Base-by-base conservation (phyloP, 164 flowering plant species). In the Stephania yunnanensis region DNA sequence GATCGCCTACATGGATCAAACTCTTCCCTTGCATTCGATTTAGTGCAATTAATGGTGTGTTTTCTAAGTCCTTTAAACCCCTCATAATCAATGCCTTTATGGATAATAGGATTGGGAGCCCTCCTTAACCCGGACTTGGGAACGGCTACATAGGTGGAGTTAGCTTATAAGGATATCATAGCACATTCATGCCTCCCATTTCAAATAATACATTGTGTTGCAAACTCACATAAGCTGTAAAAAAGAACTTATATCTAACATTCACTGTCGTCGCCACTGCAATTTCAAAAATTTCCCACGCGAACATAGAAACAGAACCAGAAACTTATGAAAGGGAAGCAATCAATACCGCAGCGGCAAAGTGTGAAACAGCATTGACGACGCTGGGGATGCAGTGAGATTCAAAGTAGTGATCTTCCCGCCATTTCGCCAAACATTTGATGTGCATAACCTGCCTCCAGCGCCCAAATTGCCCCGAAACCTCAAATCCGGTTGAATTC, bases 301-400 rank as follows among this genome's bases (percentile, higher is more conserved):
- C 12, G 1, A 50, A 50, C 15, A 10, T 50, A 50, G 55, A 9
- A 50, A 50, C 15, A 50, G 55, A 15, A 8, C 11, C 55, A 50
- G 55, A 50, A 50, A 15, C 55, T 50, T 11, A 50, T 50, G 55
- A 50, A 50, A 50, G 3, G 15, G 55, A 0, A 50, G 4, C 12
- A 15, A 50, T 50, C 55, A 50, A 50, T 82, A 88, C 91, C 87
- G 79, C 22, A 89, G 82, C 42, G 91, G 82, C 42, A 36, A 36
- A 76, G 80, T 19, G 65, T 71, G 82, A 71, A 58, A 69, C 20
- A 67, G 45, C 15, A 69, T 75, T 9, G 79, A 78, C 72, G 77
- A 77, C 29, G 68, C 25, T 30, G 78, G 50, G 67, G 70, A 73
- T 63, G 86, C 77, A 71, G 78, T 77, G 74, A 81, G 75, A 68